Evolutionary conservation across 306 rosid genomes (phyloP), one percentile per base, ranked within the genome.

Genomic region (Pueraria montana): DNA sequence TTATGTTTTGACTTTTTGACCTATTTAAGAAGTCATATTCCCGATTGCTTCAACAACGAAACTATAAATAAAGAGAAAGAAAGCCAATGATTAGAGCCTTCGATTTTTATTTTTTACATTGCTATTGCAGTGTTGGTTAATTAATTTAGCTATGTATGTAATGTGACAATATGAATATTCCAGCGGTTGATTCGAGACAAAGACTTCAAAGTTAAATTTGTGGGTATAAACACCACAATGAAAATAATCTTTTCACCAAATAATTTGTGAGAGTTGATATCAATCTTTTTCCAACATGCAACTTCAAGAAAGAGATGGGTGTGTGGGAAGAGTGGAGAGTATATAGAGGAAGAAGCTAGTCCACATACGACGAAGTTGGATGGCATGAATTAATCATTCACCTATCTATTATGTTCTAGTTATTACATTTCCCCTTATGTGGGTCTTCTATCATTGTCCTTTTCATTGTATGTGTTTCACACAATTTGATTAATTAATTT

Each of bases 291-390:
- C 59, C 26, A 17, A 30, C 5, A 43, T 18, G 26, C 38, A 64
- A 84, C 52, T 71, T 84, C 30, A 72, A 43, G 84, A 79, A 58
- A 64, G 72, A 32, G 66, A 45, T 24, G 30, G 30, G 20, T 70
- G 56, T 73, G 68, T 5, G n/a, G 18, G 26, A 34, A 69, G 21
- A 40, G 9, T 11, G 3, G 13, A 69, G 17, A 36, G 5, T 4
- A 55, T 20, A 55, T 11, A 70, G 73, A 26, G 40, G 38, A 62
- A 65, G 26, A 38, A 66, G 42, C 34, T 48, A 77, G 16, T 21
- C 53, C 81, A 55, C 20, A 65, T 42, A n/a, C 26, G 18, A 46
- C 79, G 46, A 64, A 58, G 5, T 62, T 78, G 53, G 30, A 52
- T 55, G 80, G 63, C 26, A 50, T 63, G 21, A 52, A 78, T 38